A percentile compares a stretch with the other conserved stretches of the same genome.
Conservation (phyloP, 768 basidiomycete genomes). For the Tulasnella sp. region DNA sequence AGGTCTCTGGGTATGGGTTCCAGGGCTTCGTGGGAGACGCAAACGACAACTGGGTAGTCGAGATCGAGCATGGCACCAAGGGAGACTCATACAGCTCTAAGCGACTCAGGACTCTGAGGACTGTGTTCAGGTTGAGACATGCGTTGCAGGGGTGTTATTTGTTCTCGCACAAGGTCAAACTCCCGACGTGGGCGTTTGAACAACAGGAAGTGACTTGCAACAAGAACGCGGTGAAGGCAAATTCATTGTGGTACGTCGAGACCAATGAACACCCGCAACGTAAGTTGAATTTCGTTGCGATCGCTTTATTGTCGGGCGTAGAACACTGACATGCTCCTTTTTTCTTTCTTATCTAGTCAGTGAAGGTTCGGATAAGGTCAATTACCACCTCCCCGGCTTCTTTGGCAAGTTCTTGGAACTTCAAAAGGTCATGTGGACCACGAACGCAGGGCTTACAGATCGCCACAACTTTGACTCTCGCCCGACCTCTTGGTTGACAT, state of each 20-base stretch:
- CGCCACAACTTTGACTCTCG: constrained; percentile 91
- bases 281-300: constrained; percentile 33
- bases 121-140: constrained; percentile 75
- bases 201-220: constrained; percentile 99
- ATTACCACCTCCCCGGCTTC: constrained; percentile 86
- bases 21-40: constrained; percentile 74
- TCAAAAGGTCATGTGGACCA: constrained; percentile 93
- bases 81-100: constrained; percentile 56
- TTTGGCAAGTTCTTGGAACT: constrained; percentile 83
- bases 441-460: constrained; percentile 91
- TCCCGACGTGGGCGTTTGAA: constrained; percentile 96
- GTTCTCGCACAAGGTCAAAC: constrained; percentile 95
- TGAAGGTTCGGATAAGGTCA: constrained; percentile 63
- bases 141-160: constrained; percentile 86
- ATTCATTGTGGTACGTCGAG: constrained; percentile 92
- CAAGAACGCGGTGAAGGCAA: constrained; percentile 82
- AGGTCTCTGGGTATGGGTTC: constrained; percentile 91
- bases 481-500: constrained; percentile 83
- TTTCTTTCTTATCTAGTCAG: constrained; percentile 42
- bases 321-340: not conserved
- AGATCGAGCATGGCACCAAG: constrained; percentile 61
- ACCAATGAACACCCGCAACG: constrained; percentile 63
- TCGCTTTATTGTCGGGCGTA: not conserved
- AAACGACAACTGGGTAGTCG: constrained; percentile 89
- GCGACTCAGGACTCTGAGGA: constrained; percentile 68